Evolutionary conservation across 2,329 filamentous ascomycete species (phyloP).

Genomic region (Claviceps cyperi): DNA sequence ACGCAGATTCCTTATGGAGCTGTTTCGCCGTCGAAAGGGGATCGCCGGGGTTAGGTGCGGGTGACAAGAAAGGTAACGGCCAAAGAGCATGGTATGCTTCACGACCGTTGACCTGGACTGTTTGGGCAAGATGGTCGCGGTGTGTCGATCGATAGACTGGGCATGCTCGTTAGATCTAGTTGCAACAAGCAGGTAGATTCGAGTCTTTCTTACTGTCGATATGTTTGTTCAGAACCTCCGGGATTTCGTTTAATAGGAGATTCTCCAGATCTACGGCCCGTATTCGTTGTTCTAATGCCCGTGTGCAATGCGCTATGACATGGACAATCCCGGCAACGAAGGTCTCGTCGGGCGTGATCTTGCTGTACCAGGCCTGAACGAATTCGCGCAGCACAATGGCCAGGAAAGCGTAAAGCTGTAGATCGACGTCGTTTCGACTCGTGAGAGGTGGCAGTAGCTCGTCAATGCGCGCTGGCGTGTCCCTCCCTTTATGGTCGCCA

Average conservation of each 20-base stretch:
- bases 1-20: constrained; percentile 62
- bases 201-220: constrained; percentile 46
- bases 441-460: constrained; percentile 81
- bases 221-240: constrained; percentile 67
- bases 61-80: constrained; percentile 67
- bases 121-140: constrained; percentile 39
- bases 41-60: constrained; percentile 48
- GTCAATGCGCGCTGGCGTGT: constrained; percentile 45
- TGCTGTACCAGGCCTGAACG: constrained; percentile 83
- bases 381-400: constrained; percentile 83
- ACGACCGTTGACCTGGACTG: constrained; percentile 46
- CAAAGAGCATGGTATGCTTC: constrained; percentile 71
- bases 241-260: constrained; percentile 75
- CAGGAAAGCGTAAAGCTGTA: constrained; percentile 85
- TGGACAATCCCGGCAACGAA: constrained; percentile 82
- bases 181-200: background rate
- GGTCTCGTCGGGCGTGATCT: constrained; percentile 77
- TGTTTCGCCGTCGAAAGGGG: constrained; percentile 42
- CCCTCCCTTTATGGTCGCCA: constrained; percentile 36
- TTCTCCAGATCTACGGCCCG: constrained; percentile 71
- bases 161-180: constrained; percentile 1
- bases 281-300: constrained; percentile 73
- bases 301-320: constrained; percentile 82
- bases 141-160: constrained; percentile 61
- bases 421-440: constrained; percentile 83